Evolutionary conservation across 352 stramenopile species (phyloP).

Genomic region (Phytophthora aleatoria): DNA sequence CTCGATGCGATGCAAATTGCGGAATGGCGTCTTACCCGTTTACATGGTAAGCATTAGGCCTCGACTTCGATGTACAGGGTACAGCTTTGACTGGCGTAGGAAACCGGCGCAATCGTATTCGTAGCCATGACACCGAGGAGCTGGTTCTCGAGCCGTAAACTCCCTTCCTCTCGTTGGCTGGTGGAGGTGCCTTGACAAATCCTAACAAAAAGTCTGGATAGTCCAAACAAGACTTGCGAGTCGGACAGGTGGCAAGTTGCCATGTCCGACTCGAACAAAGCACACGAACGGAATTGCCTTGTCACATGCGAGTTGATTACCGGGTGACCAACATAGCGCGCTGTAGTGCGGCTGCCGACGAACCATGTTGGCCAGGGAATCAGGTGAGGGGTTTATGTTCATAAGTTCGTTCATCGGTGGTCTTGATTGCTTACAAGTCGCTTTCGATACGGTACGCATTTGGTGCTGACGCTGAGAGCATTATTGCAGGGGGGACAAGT

Average conservation of each 20-base stretch:
- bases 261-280: constrained; percentile 8
- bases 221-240: neutral
- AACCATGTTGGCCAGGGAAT: neutral
- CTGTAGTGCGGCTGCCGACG: neutral
- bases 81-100: neutral
- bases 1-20: constrained; percentile 14
- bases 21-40: neutral
- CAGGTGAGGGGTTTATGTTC: neutral
- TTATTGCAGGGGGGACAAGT: neutral
- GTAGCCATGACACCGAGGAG: constrained; percentile 1
- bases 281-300: neutral
- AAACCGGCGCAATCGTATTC: neutral
- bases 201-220: neutral
- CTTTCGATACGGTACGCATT: neutral
- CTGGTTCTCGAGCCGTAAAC: constrained; percentile 6
- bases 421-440: neutral
- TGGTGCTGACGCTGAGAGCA: neutral
- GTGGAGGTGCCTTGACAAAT: constrained; percentile 3
- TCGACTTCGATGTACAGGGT: too few species aligned
- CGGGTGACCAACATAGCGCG: neutral
- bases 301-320: constrained; percentile 12
- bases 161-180: constrained; percentile 15
- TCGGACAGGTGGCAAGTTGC: too few species aligned
- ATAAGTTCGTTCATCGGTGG: neutral
- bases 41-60: too few species aligned